Evolutionary conservation across 1,284 basidiomycete genomes (phyloP).

Genomic region (Malassezia obtusa): DNA sequence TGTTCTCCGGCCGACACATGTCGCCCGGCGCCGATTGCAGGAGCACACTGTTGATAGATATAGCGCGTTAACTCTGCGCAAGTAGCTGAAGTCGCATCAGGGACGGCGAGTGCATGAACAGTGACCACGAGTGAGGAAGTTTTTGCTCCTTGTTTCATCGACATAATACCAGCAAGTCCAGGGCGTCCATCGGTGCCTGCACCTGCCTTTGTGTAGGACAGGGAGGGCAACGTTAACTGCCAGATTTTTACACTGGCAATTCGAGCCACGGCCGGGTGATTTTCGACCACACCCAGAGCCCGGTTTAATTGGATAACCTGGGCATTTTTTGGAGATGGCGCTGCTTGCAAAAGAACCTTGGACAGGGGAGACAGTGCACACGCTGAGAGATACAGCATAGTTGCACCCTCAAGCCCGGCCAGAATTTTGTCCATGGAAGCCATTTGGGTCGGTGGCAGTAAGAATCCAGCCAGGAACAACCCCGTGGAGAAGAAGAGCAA

Average conservation of each 20-base stretch:
- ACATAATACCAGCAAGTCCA: conserved; percentile 21
- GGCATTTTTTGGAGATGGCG: conserved; percentile 19
- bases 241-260: conserved; percentile 34
- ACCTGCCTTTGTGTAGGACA: conserved; percentile 16
- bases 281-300: conserved; percentile 26
- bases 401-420: conserved; percentile 38
- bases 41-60: conserved; percentile 38
- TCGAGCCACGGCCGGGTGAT: conserved; percentile 32
- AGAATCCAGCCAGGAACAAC: conserved; percentile 28
- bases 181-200: conserved; percentile 16
- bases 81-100: background rate
- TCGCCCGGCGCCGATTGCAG: conserved; percentile 29
- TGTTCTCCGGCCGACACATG: conserved; percentile 33
- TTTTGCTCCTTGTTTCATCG: conserved; percentile 27
- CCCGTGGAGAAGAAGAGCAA: conserved; percentile 40
- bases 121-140: conserved; percentile 33
- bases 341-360: conserved; percentile 40
- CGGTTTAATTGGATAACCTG: conserved; percentile 25
- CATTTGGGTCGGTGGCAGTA: conserved; percentile 36
- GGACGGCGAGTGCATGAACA: conserved; percentile 20
- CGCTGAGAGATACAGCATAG: conserved; percentile 41
- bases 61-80: conserved; percentile 37
- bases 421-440: conserved; percentile 46
- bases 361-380: conserved; percentile 38
- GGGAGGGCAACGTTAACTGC: conserved; percentile 44